These are phyloP conservation scores for Salix brachista DNA, from an alignment of 345 rosid genomes.

Conservation along the genomic window DNA sequence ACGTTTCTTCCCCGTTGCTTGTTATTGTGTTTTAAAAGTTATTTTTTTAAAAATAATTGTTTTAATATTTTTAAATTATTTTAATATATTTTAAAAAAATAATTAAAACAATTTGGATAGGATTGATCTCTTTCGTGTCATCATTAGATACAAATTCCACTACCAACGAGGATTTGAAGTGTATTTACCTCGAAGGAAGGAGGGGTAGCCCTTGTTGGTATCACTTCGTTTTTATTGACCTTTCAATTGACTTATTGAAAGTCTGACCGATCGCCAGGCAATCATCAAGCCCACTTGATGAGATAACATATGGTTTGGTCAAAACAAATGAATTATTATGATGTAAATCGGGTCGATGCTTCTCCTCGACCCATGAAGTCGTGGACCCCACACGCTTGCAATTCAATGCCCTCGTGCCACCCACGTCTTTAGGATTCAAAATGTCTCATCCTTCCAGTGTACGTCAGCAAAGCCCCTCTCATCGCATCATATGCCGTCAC, in stretches of 20 bases:
- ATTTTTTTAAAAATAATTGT: too few relatives aligned
- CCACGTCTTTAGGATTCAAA: constrained; percentile 9
- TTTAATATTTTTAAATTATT: too few relatives aligned
- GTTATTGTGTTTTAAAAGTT: too few relatives aligned
- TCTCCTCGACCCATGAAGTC: not conserved
- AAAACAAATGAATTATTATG: not conserved
- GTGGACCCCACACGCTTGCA: constrained; percentile 28
- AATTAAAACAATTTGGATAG: too few relatives aligned
- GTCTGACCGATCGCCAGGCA: not conserved
- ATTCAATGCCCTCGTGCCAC: constrained; percentile 22
- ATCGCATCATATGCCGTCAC: constrained; percentile 14
- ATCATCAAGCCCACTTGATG: not conserved
- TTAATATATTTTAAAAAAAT: too few relatives aligned
- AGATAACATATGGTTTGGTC: not conserved
- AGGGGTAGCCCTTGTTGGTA: too few relatives aligned
- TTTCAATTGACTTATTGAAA: not conserved
- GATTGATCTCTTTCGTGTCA: too few relatives aligned
- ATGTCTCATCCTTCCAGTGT: not conserved
- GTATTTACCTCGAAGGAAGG: too few relatives aligned
- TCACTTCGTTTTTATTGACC: not conserved
- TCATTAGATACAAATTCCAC: too few relatives aligned
- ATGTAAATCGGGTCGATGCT: not conserved
- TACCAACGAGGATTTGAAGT: too few relatives aligned
- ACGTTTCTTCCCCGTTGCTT: too few relatives aligned
- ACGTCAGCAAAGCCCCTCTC: not conserved